Percentiles rank a stretch among this genome's conserved stretches.
Conservation (phyloP, 2,329 filamentous ascomycete genomes). For the Hymenoscyphus scutula region DNA sequence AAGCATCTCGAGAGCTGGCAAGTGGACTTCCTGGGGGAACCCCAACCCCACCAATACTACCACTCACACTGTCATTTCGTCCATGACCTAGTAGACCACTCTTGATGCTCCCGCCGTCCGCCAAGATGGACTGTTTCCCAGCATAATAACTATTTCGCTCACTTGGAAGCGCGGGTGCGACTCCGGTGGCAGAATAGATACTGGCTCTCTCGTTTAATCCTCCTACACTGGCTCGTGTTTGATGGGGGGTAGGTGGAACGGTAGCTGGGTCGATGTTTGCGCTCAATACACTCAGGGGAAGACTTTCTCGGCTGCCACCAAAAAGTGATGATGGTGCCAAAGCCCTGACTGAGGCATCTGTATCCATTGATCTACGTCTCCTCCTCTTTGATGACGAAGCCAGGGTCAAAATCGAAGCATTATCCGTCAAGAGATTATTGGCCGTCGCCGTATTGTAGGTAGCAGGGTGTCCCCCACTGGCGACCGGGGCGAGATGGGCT, state of each 20-base stretch:
- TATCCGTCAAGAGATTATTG: slow-evolving; percentile 78
- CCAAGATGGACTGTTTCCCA: slow-evolving; percentile 47
- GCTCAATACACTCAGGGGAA: slow-evolving; percentile 76
- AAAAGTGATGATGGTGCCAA: slow-evolving; percentile 80
- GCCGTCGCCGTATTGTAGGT: slow-evolving; percentile 78
- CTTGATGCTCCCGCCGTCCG: slow-evolving; percentile 73
- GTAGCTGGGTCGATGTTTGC: slow-evolving; percentile 59
- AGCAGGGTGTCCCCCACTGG: slow-evolving; percentile 53
- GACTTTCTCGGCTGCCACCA: slow-evolving; percentile 75
- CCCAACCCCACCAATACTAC: slow-evolving; percentile 64
- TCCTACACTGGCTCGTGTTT: slow-evolving; percentile 44
- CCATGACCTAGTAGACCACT: slow-evolving; percentile 76
- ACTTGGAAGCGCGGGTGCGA: slow-evolving; percentile 62
- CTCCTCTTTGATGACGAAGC: slow-evolving; percentile 79
- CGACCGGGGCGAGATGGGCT: slow-evolving; percentile 58
- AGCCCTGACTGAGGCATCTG: slow-evolving; percentile 80
- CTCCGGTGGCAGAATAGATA: slow-evolving; percentile 75
- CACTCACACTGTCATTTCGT: slow-evolving; percentile 76
- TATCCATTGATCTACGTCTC: slow-evolving; percentile 77
- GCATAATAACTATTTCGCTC: slow-evolving; percentile 83
- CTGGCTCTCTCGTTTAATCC: slow-evolving; percentile 63
- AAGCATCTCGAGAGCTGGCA: slow-evolving; percentile 52
- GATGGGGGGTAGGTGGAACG: slow-evolving; percentile 52
- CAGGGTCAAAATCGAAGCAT: slow-evolving; percentile 81
- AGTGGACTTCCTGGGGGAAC: slow-evolving; percentile 55